Conservation (phyloP, 1,284 basidiomycete genomes). For the Vanrija humicola region DNA sequence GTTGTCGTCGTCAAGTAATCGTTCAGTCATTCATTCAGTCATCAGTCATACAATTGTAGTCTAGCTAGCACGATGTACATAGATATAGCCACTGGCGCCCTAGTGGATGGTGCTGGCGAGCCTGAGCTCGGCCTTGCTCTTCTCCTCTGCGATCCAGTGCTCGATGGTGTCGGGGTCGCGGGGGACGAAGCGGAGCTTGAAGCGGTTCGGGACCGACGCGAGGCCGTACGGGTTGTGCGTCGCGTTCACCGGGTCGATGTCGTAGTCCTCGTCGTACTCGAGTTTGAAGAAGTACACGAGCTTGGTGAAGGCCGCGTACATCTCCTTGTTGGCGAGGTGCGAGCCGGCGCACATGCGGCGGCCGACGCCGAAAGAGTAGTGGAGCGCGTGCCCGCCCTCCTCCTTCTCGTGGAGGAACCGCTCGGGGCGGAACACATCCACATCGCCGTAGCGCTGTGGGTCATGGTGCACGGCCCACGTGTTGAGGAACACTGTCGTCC, state of each 20-base stretch:
- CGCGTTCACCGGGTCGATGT: conserved; percentile 16
- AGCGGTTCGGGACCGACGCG: conserved; percentile 3
- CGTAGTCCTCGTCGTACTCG: conserved; percentile 11
- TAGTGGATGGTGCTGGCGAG: conserved; percentile 2
- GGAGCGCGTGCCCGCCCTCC: conserved; percentile 4
- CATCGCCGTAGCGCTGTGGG: conserved; percentile 12
- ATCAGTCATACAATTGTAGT: too few relatives aligned
- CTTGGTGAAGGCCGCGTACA: conserved; percentile 16
- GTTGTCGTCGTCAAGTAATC: too few relatives aligned
- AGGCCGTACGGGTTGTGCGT: conserved; percentile 12
- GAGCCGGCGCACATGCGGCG: conserved; percentile 21
- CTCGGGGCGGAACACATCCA: conserved; percentile 17
- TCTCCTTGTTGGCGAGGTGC: conserved; percentile 21
- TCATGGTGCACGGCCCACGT: conserved; percentile 38
- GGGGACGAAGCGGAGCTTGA: conserved; percentile 18
- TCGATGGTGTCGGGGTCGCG: conserved; percentile 17
- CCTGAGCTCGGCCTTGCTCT: conserved; percentile 15
- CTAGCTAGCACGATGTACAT: too few relatives aligned
- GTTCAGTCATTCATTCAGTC: too few relatives aligned
- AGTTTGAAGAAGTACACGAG: conserved; percentile 20
- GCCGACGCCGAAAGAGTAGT: conserved; percentile 22
- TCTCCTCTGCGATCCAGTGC: conserved; percentile 18
- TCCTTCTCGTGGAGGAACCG: conserved; percentile 16
- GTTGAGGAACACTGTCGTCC: conserved; percentile 39
- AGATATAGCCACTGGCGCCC: too few relatives aligned